Evolutionary conservation across 192 early-diverging fungal species (phyloP).

Genomic region (Chytriomyces sp.): DNA sequence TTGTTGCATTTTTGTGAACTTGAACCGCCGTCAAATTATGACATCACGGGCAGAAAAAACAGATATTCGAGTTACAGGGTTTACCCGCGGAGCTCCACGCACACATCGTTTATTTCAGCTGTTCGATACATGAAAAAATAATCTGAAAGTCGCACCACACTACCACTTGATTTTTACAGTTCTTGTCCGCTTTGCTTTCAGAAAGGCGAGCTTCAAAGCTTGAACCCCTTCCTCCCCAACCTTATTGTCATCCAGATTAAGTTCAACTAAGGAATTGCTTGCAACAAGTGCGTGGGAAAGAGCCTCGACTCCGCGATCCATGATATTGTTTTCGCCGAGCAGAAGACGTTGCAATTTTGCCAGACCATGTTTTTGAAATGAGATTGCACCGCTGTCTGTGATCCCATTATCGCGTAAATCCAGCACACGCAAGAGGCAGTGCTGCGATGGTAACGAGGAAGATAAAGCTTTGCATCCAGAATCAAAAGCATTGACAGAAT

Average conservation of each 20-base stretch:
- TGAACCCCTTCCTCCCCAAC: background rate
- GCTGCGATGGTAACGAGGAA: background rate
- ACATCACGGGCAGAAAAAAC: too few relatives aligned
- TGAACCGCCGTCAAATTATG: too few relatives aligned
- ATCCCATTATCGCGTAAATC: conserved; percentile 28
- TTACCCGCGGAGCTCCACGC: too few relatives aligned
- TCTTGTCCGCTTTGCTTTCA: background rate
- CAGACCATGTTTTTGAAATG: background rate
- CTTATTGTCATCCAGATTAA: conserved; percentile 12
- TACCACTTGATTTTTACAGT: conserved; percentile 10
- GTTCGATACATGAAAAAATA: too few relatives aligned
- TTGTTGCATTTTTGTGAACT: too few relatives aligned
- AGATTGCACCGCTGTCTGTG: conserved; percentile 11
- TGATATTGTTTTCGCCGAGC: conserved; percentile 18
- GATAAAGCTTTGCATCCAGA: conserved; percentile 3
- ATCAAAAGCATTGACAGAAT: conserved; percentile 7
- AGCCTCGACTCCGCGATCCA: conserved; percentile 15
- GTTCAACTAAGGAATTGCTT: conserved; percentile 3
- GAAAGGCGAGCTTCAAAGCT: conserved; percentile 7
- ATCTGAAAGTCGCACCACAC: too few relatives aligned
- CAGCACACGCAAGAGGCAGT: background rate
- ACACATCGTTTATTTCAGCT: too few relatives aligned
- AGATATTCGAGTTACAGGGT: too few relatives aligned
- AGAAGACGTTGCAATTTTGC: background rate
- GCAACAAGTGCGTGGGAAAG: background rate